These are phyloP conservation scores for Epichloe sibirici DNA, from an alignment of 2,329 filamentous ascomycete genomes.

Conservation along the genomic window DNA sequence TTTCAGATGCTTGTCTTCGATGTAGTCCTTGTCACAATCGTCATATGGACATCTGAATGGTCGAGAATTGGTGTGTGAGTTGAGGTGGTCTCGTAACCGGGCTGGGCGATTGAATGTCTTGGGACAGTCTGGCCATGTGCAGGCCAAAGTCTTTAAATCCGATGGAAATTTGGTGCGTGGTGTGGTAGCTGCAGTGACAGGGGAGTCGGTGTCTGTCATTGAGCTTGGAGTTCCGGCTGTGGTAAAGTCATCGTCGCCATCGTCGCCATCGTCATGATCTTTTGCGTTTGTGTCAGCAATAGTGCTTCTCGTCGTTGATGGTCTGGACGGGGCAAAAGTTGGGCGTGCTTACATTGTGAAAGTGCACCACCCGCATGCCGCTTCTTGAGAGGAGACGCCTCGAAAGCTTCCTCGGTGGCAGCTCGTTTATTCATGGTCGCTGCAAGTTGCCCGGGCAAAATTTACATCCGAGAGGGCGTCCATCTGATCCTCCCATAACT, in stretches of 20 bases:
- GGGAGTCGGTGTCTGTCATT: constrained; percentile 19
- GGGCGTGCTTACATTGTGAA: constrained; percentile 12
- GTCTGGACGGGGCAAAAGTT: not conserved
- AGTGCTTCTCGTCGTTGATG: not conserved
- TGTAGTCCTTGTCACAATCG: constrained; percentile 71
- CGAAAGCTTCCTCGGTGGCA: constrained; percentile 13
- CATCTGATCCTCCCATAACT: not conserved
- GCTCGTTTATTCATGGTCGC: constrained; percentile 21
- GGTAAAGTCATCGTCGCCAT: constrained; percentile 22
- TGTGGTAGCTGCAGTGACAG: constrained; percentile 22
- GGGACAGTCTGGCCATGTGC: constrained; percentile 59
- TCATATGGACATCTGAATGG: constrained; percentile 60
- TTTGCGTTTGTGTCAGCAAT: not conserved
- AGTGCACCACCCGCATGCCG: constrained; percentile 10
- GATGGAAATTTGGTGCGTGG: constrained; percentile 49
- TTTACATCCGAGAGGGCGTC: not conserved
- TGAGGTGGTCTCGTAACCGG: constrained; percentile 64
- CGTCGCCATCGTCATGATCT: constrained; percentile 13
- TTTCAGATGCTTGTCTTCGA: constrained; percentile 74
- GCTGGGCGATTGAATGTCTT: constrained; percentile 85
- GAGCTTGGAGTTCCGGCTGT: constrained; percentile 22
- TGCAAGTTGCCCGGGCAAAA: not conserved
- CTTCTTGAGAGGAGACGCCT: constrained; percentile 17
- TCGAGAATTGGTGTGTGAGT: constrained; percentile 76
- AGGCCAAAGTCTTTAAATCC: constrained; percentile 64